These are phyloP conservation scores for Ophiocytium majus DNA, from an alignment of 352 stramenopile genomes.

Conservation along the genomic window DNA sequence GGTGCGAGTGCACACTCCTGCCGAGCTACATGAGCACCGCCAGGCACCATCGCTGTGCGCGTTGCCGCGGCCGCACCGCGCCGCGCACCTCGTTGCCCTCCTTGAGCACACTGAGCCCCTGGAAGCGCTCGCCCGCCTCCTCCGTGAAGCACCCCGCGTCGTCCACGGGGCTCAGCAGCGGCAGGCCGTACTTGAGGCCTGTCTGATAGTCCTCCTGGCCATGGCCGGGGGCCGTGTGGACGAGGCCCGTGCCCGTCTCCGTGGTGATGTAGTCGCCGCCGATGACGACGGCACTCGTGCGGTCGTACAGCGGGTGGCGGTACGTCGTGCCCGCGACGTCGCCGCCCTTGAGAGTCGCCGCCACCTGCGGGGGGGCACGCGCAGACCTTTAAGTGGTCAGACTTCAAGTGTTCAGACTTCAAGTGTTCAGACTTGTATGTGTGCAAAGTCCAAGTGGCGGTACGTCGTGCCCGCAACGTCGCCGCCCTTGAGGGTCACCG, in stretches of 20 bases:
- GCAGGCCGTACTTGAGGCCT: slow-evolving; percentile 71
- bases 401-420: no score
- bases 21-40: no score
- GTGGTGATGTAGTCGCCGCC: slow-evolving; percentile 95
- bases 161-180: slow-evolving; percentile 75
- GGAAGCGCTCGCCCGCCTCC: slow-evolving; percentile 81
- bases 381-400: no score
- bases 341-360: slow-evolving; percentile 67
- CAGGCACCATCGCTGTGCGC: no score
- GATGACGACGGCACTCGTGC: slow-evolving; percentile 73
- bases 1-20: no score
- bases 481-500: slow-evolving; percentile 67
- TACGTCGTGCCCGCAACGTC: slow-evolving; percentile 66
- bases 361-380: slow-evolving; percentile 58
- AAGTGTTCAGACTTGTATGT: no score
- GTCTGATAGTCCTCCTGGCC: slow-evolving; percentile 77
- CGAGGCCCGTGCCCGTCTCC: slow-evolving; percentile 94
- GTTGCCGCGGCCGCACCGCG: no score
- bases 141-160: slow-evolving; percentile 78
- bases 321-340: slow-evolving; percentile 66
- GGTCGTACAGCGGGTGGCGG: slow-evolving; percentile 79
- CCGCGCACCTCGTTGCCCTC: slow-evolving; percentile 24
- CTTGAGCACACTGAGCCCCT: slow-evolving; percentile 77
- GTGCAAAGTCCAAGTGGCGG: no score
- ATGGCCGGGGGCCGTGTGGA: slow-evolving; percentile 96